Percentiles rank a stretch among this genome's conserved stretches.
Evolutionary conservation across 139 green algal genomes (phyloP).

Genomic region (Micractinium sp.): DNA sequence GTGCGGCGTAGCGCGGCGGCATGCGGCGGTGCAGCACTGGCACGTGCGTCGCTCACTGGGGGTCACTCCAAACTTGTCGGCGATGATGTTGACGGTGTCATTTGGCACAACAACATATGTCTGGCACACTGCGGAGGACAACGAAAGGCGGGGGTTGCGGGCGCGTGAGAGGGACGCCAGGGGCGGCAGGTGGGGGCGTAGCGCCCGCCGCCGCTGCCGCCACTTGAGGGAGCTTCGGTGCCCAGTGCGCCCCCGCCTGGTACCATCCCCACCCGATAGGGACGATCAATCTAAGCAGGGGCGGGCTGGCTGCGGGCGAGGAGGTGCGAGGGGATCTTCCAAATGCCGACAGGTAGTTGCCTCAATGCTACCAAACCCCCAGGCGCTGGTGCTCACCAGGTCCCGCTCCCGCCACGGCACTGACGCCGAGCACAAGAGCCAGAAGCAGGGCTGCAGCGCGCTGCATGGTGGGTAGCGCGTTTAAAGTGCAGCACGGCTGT

Average conservation of each 20-base stretch:
- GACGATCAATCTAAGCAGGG: not conserved
- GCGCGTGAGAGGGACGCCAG: too few relatives aligned
- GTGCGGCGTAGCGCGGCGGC: too few relatives aligned
- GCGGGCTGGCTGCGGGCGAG: not conserved
- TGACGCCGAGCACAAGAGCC: not conserved
- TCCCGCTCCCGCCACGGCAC: not conserved
- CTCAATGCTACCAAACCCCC: not conserved
- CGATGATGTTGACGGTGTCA: conserved; percentile 13
- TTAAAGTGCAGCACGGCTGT: not conserved
- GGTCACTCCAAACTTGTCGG: not conserved
- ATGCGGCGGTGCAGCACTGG: not conserved
- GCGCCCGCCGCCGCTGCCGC: not conserved
- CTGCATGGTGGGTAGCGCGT: not conserved
- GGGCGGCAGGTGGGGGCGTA: not conserved
- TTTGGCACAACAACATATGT: not conserved
- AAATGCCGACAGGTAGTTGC: not conserved
- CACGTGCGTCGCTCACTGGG: not conserved
- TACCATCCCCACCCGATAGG: not conserved
- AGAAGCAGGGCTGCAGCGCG: not conserved
- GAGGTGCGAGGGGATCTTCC: not conserved
- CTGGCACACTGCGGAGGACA: conserved; percentile 21
- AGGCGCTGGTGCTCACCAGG: not conserved
- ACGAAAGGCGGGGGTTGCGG: not conserved
- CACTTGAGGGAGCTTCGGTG: not conserved
- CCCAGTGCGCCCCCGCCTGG: not conserved